Conservation (phyloP, 768 basidiomycete genomes). For the Leccinum aurantiacum region DNA sequence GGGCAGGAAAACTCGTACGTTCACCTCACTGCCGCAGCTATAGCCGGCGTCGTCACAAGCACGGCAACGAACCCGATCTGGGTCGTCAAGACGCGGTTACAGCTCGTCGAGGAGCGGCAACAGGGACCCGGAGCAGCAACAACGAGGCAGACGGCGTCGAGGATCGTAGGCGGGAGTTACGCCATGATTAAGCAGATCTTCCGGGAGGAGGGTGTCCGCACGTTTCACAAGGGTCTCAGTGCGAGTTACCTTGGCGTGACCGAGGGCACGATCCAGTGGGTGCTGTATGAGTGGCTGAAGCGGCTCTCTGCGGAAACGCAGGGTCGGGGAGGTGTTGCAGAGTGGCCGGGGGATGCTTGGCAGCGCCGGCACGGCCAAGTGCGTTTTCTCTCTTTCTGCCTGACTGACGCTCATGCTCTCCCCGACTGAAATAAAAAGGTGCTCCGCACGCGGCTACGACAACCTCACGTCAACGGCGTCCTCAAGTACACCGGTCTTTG, state of each 20-base stretch:
- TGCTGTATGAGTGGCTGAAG: conserved; percentile 92
- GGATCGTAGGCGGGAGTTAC: conserved; percentile 53
- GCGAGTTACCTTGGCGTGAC: conserved; percentile 96
- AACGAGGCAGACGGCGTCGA: conserved; percentile 15
- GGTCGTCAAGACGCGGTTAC: conserved; percentile 97
- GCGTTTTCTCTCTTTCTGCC: conserved; percentile 32
- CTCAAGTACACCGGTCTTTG: conserved; percentile 82
- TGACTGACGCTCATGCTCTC: background rate
- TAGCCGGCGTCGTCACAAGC: conserved; percentile 84
- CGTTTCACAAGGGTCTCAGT: conserved; percentile 93
- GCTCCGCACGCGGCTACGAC: conserved; percentile 86
- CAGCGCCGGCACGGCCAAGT: conserved; percentile 91
- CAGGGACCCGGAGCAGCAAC: background rate
- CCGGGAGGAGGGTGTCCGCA: conserved; percentile 76
- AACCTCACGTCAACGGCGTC: conserved; percentile 76
- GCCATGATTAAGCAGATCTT: conserved; percentile 70
- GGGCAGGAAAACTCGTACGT: conserved; percentile 81
- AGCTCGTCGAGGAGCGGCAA: conserved; percentile 51
- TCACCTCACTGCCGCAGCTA: conserved; percentile 81
- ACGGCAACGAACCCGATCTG: conserved; percentile 97
- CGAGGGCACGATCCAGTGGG: conserved; percentile 97
- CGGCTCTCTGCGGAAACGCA: conserved; percentile 54
- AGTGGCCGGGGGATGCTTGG: conserved; percentile 82
- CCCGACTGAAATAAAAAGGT: conserved; percentile 52
- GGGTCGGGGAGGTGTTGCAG: conserved; percentile 53